phyloP scores from a whole-genome alignment of 441 rosid species.

The Theobroma grandiflorum region DNA sequence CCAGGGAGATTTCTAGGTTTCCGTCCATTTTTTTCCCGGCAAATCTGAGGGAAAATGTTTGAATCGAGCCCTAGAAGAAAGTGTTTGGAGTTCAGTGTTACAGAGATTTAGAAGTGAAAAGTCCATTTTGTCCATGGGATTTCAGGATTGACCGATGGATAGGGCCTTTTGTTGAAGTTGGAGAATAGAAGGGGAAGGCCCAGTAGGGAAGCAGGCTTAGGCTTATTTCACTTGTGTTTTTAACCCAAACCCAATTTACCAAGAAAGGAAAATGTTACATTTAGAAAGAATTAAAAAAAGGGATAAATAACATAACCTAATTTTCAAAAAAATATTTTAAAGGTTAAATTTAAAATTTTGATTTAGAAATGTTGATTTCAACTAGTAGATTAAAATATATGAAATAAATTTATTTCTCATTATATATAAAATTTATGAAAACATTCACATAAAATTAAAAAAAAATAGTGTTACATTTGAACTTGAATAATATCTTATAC shows the following conservation, averaged over 20 bases:
- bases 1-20: conserved; percentile 73
- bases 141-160: background rate
- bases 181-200: background rate
- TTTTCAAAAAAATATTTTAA: too few relatives aligned
- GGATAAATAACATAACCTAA: too few relatives aligned
- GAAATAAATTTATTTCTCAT: too few relatives aligned
- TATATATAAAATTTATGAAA: too few relatives aligned
- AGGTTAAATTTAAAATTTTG: too few relatives aligned
- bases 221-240: background rate
- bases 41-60: conserved; percentile 20
- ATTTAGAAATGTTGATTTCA: too few relatives aligned
- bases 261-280: background rate
- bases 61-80: conserved; percentile 11
- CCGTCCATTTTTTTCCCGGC: conserved; percentile 56
- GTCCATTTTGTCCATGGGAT: background rate
- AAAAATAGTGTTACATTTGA: too few relatives aligned
- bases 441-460: too few relatives aligned
- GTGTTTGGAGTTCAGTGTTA: background rate
- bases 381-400: too few relatives aligned
- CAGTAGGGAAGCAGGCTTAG: background rate
- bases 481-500: too few relatives aligned
- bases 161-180: background rate
- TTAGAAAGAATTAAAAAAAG: too few relatives aligned
- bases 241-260: background rate
- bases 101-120: background rate